Percentiles rank a stretch among this genome's conserved stretches.
phyloP scores from a whole-genome alignment of 2,329 filamentous ascomycete species.

The Scedosporium dehoogii region DNA sequence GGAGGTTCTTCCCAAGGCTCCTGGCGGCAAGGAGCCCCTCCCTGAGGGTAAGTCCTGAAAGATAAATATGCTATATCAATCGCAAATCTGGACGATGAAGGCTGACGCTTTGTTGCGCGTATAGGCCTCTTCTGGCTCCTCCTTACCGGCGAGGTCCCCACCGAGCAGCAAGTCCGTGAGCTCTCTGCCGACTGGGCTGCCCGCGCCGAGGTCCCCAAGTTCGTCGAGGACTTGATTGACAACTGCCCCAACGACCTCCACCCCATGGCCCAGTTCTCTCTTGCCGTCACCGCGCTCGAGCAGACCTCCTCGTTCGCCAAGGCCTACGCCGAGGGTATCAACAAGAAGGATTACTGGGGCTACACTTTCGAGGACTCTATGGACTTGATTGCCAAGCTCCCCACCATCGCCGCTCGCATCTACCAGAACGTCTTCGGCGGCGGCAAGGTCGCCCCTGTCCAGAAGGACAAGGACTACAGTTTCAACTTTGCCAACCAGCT shows the following conservation, averaged over 20 bases:
- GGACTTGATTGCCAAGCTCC: constrained; percentile 99
- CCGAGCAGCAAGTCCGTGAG: constrained; percentile 95
- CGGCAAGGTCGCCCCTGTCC: constrained; percentile 88
- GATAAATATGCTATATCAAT: too few relatives aligned
- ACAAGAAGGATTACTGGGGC: constrained; percentile 99
- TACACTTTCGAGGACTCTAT: constrained; percentile 99
- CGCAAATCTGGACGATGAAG: neutral
- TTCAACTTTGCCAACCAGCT: constrained; percentile 99
- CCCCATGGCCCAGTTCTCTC: constrained; percentile 99
- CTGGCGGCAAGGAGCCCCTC: constrained; percentile 91
- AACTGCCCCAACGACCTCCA: constrained; percentile 97
- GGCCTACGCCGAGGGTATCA: constrained; percentile 97
- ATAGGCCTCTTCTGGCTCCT: constrained; percentile 98
- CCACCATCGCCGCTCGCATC: constrained; percentile 94
- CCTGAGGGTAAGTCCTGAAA: constrained; percentile 60
- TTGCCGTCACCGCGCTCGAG: constrained; percentile 96
- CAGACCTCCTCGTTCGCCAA: constrained; percentile 96
- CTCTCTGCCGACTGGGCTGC: constrained; percentile 98
- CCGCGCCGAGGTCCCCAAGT: constrained; percentile 93
- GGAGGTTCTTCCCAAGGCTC: constrained; percentile 91
- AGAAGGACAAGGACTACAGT: constrained; percentile 99
- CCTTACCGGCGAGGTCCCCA: constrained; percentile 92
- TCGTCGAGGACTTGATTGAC: constrained; percentile 98
- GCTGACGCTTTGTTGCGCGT: neutral
- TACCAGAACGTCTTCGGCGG: constrained; percentile 99